Conservation (phyloP, 768 basidiomycete species). For the Lentinula sp. region DNA sequence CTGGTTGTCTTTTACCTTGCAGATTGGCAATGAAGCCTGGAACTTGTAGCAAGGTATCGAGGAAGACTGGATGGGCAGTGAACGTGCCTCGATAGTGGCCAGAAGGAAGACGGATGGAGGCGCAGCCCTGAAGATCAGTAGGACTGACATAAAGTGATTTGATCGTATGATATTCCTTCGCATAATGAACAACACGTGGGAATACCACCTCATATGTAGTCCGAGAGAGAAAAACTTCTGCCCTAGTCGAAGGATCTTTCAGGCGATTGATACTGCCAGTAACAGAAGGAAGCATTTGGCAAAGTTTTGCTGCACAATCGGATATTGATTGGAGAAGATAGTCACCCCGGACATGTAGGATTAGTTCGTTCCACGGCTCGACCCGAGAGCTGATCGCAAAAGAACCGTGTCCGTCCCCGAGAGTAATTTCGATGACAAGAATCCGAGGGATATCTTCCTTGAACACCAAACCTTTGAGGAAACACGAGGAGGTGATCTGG, state of each 20-base stretch:
- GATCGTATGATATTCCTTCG: conserved; percentile 51
- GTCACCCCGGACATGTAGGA: conserved; percentile 40
- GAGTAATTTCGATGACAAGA: conserved; percentile 33
- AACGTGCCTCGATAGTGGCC: conserved; percentile 25
- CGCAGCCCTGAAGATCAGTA: conserved; percentile 45
- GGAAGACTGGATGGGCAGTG: conserved; percentile 49
- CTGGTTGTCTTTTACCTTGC: conserved; percentile 22
- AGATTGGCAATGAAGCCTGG: conserved; percentile 68
- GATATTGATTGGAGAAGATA: conserved; percentile 29
- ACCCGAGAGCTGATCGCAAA: conserved; percentile 44
- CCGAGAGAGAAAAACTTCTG: conserved; percentile 48
- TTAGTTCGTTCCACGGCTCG: conserved; percentile 23
- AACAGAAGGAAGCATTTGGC: conserved; percentile 26
- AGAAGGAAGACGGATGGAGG: conserved; percentile 36
- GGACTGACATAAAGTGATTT: conserved; percentile 43
- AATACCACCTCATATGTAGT: conserved; percentile 64
- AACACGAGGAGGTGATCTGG: conserved; percentile 37
- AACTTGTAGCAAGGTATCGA: conserved; percentile 62
- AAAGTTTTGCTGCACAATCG: conserved; percentile 30
- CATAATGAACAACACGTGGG: conserved; percentile 62
- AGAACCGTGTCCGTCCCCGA: conserved; percentile 28
- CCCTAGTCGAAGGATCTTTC: conserved; percentile 15
- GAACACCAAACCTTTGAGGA: conserved; percentile 51
- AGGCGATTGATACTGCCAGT: conserved; percentile 26
- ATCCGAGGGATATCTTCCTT: conserved; percentile 21